These are phyloP conservation scores for Epichloe sylvatica DNA, from an alignment of 2,329 filamentous ascomycete species.

Conservation along the genomic window DNA sequence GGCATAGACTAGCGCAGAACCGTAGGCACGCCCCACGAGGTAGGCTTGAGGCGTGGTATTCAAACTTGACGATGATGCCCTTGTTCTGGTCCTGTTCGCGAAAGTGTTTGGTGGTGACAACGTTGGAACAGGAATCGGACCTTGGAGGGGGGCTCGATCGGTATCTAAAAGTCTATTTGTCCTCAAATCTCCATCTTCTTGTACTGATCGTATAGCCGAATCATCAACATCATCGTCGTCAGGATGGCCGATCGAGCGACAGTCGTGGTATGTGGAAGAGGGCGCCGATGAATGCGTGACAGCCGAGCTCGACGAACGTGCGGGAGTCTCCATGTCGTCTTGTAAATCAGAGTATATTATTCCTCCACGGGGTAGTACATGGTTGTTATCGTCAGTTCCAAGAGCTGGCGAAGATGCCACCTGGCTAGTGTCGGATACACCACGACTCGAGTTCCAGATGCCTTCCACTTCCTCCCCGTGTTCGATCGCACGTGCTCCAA, in stretches of 20 bases:
- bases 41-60: neutral
- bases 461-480: slow-evolving; percentile 73
- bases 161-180: neutral
- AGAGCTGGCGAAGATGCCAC: slow-evolving; percentile 13
- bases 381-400: slow-evolving; percentile 2
- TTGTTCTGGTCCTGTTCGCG: neutral
- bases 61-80: neutral
- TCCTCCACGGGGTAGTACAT: neutral
- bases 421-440: slow-evolving; percentile 22
- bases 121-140: neutral
- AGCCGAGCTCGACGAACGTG: neutral
- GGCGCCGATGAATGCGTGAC: neutral
- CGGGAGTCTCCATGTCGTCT: neutral
- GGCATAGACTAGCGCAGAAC: slow-evolving; percentile 7
- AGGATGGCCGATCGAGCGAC: neutral
- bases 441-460: slow-evolving; percentile 56
- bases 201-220: neutral
- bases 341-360: neutral
- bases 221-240: neutral
- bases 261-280: neutral
- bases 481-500: slow-evolving; percentile 75
- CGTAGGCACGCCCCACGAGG: neutral
- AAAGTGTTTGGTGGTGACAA: neutral
- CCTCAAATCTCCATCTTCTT: neutral
- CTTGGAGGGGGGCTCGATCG: neutral